These are phyloP conservation scores for Dillenia suffruticosa DNA, from an alignment of 164 flowering plant species.

Conservation along the genomic window DNA sequence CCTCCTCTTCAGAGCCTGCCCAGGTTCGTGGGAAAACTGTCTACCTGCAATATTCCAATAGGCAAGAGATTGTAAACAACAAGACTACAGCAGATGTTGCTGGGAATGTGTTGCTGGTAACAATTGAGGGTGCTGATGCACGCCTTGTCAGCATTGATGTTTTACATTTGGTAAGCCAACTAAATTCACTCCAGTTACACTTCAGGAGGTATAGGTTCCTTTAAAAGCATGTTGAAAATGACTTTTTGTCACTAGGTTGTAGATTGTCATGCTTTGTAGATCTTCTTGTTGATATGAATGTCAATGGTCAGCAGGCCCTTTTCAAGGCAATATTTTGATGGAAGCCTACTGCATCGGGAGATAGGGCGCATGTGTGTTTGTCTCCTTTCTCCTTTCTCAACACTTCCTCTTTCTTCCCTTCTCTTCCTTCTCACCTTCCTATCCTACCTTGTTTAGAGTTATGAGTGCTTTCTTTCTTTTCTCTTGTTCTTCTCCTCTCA, in stretches of 20 bases:
- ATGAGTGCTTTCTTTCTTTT: constrained; percentile 25
- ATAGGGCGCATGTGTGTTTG: constrained; percentile 96
- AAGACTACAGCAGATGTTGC: constrained; percentile 88
- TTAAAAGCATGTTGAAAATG: constrained; percentile 13
- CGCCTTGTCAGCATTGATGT: constrained; percentile 96
- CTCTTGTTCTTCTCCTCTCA: constrained; percentile 21
- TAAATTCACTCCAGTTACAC: constrained; percentile 6
- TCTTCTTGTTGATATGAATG: constrained; percentile 70
- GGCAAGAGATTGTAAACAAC: constrained; percentile 95
- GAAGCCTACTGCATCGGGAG: constrained; percentile 94
- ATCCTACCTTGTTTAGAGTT: constrained; percentile 30
- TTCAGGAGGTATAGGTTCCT: constrained; percentile 16
- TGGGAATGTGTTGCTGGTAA: constrained; percentile 92
- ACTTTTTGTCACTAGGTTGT: constrained; percentile 32
- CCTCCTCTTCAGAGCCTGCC: constrained; percentile 96
- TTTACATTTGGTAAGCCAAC: constrained; percentile 80
- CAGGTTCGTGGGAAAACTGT: constrained; percentile 96
- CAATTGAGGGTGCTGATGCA: constrained; percentile 86
- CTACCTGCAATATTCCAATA: constrained; percentile 89
- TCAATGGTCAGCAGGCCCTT: constrained; percentile 98
- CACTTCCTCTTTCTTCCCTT: constrained; percentile 72
- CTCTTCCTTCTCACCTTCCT: constrained; percentile 36
- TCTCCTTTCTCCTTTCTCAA: constrained; percentile 85
- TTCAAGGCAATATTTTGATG: constrained; percentile 80
- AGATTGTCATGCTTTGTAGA: constrained; percentile 37